Base-by-base conservation (phyloP, 2,329 filamentous ascomycete species). In the Alternaria angustiovoidea region DNA sequence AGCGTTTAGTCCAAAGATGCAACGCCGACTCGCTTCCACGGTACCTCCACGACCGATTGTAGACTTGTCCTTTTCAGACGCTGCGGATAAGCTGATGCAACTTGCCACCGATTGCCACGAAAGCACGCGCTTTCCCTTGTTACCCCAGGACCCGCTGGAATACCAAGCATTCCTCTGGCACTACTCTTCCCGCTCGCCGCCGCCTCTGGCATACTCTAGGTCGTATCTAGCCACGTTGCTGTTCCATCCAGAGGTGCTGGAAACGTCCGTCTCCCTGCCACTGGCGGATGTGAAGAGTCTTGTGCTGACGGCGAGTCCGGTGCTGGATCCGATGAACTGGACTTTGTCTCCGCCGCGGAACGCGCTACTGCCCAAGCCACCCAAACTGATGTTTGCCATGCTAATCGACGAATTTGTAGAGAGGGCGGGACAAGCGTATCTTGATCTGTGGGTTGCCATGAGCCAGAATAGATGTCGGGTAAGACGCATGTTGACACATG, bases 21-120 rank as follows among this genome's bases (percentile, higher is more conserved):
- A 99, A 75, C 87, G 94, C n/a, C 91, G 91, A 64, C 84, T 99
- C 32, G 94, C 95, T 1, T 97, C 93, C 68, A 97, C 93, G 0
- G 94, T 97, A 70, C 95, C 95, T 4, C 95, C 95, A 7, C 87
- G 94, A 8, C 94, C 94, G 0, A 94, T 97, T 69, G 91, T 97
- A 11, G 85, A 92, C 54, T 82, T 94, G 3, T 87, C 86, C 26
- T 90, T 92, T 67, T 86, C 89, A 14, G 89, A 92, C 69, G 91
- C 93, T 0, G 86, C 90, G 64, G 80, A 80, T 20, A 89, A 92
- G 67, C 84, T 97, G 63, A 85, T 85, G 57, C 87, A 88, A 44
- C 80, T 97, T 28, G 91, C 91, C 62, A 82, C 86, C 57, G 92
- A 97, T 76, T 90, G 89, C 2, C 81, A 87, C 26, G 89, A 94